Evolutionary conservation across 768 basidiomycete genomes (phyloP).

Genomic region (Leccinum longicurvipes): DNA sequence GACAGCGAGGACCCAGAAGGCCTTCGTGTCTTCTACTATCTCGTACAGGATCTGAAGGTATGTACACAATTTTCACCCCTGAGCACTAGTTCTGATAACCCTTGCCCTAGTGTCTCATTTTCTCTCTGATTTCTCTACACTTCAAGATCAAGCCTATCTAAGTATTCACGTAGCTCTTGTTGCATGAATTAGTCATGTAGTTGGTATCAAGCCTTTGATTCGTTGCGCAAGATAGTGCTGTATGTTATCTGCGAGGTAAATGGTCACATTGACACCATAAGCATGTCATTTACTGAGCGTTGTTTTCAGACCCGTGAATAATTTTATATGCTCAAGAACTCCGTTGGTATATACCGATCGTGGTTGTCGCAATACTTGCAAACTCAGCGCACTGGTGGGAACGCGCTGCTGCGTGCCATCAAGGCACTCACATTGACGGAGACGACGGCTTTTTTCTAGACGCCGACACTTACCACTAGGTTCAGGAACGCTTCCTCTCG

Average conservation of each 20-base stretch:
- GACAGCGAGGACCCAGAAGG: conserved; percentile 98
- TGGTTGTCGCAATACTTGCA: background rate
- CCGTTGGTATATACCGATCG: conserved; percentile 54
- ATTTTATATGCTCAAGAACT: conserved; percentile 44
- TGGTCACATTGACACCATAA: background rate
- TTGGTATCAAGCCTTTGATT: conserved; percentile 3
- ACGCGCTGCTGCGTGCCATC: conserved; percentile 77
- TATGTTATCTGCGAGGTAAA: conserved; percentile 20
- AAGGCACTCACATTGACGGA: conserved; percentile 51
- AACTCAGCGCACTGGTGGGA: conserved; percentile 60
- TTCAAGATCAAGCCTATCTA: conserved; percentile 99
- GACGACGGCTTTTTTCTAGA: conserved; percentile 57
- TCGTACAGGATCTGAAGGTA: conserved; percentile 96
- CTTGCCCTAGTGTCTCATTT: conserved; percentile 80
- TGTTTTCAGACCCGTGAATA: conserved; percentile 11
- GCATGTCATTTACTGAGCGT: conserved; percentile 1
- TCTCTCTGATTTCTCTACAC: conserved; percentile 96
- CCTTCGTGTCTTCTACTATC: conserved; percentile 95
- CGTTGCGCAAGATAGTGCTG: conserved; percentile 27
- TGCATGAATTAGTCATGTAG: conserved; percentile 9
- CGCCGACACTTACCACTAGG: conserved; percentile 41
- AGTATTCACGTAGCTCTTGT: conserved; percentile 8
- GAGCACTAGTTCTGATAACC: conserved; percentile 1
- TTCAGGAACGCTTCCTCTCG: conserved; percentile 11
- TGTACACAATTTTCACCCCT: conserved; percentile 14